Evolutionary conservation across 805 yeast genomes (phyloP), one percentile per base, ranked within the genome.

Genomic region (Wickerhamomyces chambardii): DNA sequence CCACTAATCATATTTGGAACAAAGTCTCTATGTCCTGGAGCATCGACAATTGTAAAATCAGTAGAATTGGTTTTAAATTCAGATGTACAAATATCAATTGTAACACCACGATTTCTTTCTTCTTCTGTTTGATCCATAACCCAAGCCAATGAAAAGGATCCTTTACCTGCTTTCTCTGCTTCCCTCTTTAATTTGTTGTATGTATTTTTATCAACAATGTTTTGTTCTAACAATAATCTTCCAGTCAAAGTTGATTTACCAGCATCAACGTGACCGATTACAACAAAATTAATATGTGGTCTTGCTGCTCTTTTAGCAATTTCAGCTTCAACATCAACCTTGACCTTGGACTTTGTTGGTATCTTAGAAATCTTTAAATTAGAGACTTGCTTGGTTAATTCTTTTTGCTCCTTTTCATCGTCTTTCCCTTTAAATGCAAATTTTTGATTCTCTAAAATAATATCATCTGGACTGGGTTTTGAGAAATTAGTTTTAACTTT

Each of bases 201-300:
- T 63, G 95, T 84, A 75, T 95, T 82, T 82, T 84, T 84, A 72
- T 87, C 95, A 57, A 85, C 84, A 70, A 89, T 95, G 74, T 95
- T 95, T 70, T 94, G 82, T 86, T 87, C 89, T 82, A 71, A 83
- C 63, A 89, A 81, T 72, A 89, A 79, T 80, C 89, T 95, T 67
- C 97, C 97, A 65, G 97, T 89, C 68, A 96, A 84, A 61, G 97
- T 89, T 45, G 97, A 90, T 73, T 85, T 84, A 67, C 90, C 90
- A 60, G 97, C 90, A 75, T 90, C 97, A 95, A 90, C 97, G 90
- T 90, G 97, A 67, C 97, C 97, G 72, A 90, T 90, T 62, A 90
- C 96, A 69, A 92, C 97, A 75, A 90, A 92, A 86, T 89, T 87
- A 70, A 86, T 82, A 78, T 87, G 95, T 70, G 78, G 68, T 82